Percentiles rank a stretch among this genome's conserved stretches.
These are phyloP conservation scores for Trametes versicolor DNA, from an alignment of 1,284 basidiomycete genomes.

Conservation along the genomic window DNA sequence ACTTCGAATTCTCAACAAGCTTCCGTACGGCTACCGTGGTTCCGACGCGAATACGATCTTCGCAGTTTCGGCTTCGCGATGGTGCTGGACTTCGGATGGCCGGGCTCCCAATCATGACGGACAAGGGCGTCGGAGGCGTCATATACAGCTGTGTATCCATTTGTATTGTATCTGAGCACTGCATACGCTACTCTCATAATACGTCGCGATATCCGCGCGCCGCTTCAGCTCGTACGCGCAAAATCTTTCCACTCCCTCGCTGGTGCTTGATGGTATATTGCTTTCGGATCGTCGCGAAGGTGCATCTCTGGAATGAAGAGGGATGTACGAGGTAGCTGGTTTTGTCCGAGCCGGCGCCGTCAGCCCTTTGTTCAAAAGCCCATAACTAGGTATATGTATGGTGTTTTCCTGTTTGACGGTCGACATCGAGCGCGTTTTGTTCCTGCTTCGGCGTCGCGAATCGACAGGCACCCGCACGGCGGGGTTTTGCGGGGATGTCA, in stretches of 20 bases:
- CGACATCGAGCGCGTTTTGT: too few species aligned
- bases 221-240: too few species aligned
- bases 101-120: constrained; percentile 36
- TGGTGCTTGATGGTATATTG: too few species aligned
- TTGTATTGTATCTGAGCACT: constrained; percentile 13
- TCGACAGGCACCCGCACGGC: not conserved
- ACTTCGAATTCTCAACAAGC: not conserved
- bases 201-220: not conserved
- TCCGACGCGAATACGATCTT: constrained; percentile 72
- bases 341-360: too few species aligned
- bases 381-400: too few species aligned
- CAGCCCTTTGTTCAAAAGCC: too few species aligned
- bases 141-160: constrained; percentile 4
- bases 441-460: constrained; percentile 8
- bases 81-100: constrained; percentile 78
- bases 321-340: too few species aligned
- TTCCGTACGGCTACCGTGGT: constrained; percentile 37
- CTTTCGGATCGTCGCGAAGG: too few species aligned
- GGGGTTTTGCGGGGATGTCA: constrained; percentile 8
- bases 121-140: not conserved
- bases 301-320: too few species aligned
- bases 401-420: too few species aligned
- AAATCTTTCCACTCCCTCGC: too few species aligned
- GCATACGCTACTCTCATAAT: not conserved
- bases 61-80: constrained; percentile 76